Evolutionary conservation across 805 yeast species (phyloP).

Genomic region (Saturnispora dispora): DNA sequence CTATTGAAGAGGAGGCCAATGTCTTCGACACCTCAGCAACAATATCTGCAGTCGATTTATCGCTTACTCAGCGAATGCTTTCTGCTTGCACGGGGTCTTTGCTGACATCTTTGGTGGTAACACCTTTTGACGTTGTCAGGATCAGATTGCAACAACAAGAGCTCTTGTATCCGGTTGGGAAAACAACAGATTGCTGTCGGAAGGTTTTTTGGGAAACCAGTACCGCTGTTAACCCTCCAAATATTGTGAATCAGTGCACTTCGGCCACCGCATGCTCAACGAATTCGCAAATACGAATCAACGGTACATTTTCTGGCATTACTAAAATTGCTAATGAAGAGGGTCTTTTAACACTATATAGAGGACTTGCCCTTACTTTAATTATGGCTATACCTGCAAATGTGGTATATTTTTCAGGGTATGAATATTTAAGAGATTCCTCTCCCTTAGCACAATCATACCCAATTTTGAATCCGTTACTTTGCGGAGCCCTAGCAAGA

Average conservation of each 20-base stretch:
- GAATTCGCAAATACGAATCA: slow-evolving; percentile 30
- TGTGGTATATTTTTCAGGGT: slow-evolving; percentile 88
- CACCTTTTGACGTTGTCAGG: slow-evolving; percentile 76
- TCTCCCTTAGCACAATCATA: slow-evolving; percentile 40
- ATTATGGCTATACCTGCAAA: slow-evolving; percentile 90
- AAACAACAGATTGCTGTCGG: slow-evolving; percentile 28
- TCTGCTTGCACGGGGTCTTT: slow-evolving; percentile 74
- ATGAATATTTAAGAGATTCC: slow-evolving; percentile 75
- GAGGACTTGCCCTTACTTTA: slow-evolving; percentile 77
- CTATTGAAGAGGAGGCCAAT: slow-evolving; percentile 28
- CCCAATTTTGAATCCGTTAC: slow-evolving; percentile 53
- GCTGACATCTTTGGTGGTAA: slow-evolving; percentile 61
- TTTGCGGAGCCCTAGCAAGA: slow-evolving; percentile 83
- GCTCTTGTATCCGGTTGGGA: slow-evolving; percentile 34
- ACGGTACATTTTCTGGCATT: slow-evolving; percentile 72
- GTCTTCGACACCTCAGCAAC: slow-evolving; percentile 5
- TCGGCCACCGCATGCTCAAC: slow-evolving; percentile 31
- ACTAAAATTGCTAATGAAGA: slow-evolving; percentile 56
- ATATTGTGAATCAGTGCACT: slow-evolving; percentile 9
- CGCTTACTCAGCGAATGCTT: slow-evolving; percentile 56
- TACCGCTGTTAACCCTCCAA: not conserved
- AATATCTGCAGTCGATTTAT: slow-evolving; percentile 26
- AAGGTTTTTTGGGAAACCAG: slow-evolving; percentile 29
- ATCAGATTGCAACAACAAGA: slow-evolving; percentile 74
- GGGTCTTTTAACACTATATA: slow-evolving; percentile 73